Base-by-base conservation (phyloP, 805 yeast species). In the Zygosaccharomyces bisporus region DNA sequence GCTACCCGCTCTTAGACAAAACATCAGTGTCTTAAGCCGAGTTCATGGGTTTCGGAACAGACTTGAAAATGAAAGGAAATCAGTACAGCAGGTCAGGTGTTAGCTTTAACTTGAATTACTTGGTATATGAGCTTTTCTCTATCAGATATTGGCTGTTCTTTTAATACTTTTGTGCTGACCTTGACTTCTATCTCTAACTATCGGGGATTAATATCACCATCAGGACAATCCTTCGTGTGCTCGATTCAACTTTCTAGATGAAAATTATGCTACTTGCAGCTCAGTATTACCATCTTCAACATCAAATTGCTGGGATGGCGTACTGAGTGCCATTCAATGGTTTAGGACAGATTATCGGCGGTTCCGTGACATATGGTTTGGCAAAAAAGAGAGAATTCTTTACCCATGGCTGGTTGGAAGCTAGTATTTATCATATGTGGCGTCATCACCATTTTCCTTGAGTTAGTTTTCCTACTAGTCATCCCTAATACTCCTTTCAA, bases 11-110 rank as follows among this genome's bases (percentile, higher is more conserved):
- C 51, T 61, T 79, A 41, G 85, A 80, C 50, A 80, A 80, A 52
- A 68, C 76, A n/a, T 60, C 79, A 38, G 60, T 76, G 29, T 77
- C 78, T 47, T 77, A 79, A 53, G 80, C 84, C 3, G 80, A 80
- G 13, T 79, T 79, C 1, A 75, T 80, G 82, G 83, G 83, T 0
- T 74, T 79, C 50, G 74, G 71, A 53, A 58, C 64, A 2, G 68
- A 76, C 52, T 64, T 77, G 45, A 60, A 61, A 47, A 74, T 74
- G 74, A 62, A 64, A 31, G 65, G 71, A 4, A 67, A 75, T 31
- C 73, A 77, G 43, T 77, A 71, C 52, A 72, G 77, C 20, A 69
- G 76, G 51, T 56, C 76, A 34, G 75, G 76, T 20, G 75, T 81
- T 2, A 74, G 75, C 12, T 71, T 76, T 48, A 74, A 74, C 44